These are phyloP conservation scores for Cyphellophora europaea DNA, from an alignment of 2,329 filamentous ascomycete species.

Conservation along the genomic window DNA sequence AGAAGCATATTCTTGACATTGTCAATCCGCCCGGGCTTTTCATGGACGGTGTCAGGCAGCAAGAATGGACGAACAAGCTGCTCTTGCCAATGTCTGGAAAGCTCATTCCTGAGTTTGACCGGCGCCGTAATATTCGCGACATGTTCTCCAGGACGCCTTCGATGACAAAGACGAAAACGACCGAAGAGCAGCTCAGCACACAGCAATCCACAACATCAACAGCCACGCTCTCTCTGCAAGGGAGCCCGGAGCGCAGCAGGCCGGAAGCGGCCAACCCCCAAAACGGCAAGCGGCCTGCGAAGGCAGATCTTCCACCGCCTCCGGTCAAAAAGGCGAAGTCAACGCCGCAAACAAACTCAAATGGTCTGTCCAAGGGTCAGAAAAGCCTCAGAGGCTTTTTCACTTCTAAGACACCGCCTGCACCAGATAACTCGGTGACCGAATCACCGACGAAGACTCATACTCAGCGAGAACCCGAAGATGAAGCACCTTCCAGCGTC, in stretches of 20 bases:
- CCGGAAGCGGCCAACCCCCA: conserved; percentile 9
- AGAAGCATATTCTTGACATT: conserved; percentile 55
- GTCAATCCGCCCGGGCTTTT: conserved; percentile 73
- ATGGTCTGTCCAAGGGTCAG: conserved; percentile 37
- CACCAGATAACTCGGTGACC: background rate
- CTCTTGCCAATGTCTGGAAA: conserved; percentile 68
- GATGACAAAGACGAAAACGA: conserved; percentile 8
- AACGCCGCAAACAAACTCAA: conserved; percentile 16
- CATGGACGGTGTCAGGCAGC: conserved; percentile 52
- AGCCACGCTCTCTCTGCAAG: background rate
- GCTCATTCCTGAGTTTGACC: conserved; percentile 79
- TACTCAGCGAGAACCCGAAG: background rate
- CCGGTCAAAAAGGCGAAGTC: conserved; percentile 45
- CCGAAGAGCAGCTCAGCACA: background rate
- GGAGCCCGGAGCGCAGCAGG: background rate
- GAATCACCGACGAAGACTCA: conserved; percentile 3
- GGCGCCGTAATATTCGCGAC: conserved; percentile 75
- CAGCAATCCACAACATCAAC: background rate
- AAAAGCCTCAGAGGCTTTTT: conserved; percentile 72
- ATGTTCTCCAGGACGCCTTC: conserved; percentile 67
- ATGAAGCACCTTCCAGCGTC: background rate
- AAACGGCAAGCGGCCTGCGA: conserved; percentile 31
- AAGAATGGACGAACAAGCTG: conserved; percentile 58
- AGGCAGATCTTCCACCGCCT: conserved; percentile 20
- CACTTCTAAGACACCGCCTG: conserved; percentile 44